These are phyloP conservation scores for Graphium sp. DNA, from an alignment of 2,329 filamentous ascomycete genomes.

Conservation along the genomic window DNA sequence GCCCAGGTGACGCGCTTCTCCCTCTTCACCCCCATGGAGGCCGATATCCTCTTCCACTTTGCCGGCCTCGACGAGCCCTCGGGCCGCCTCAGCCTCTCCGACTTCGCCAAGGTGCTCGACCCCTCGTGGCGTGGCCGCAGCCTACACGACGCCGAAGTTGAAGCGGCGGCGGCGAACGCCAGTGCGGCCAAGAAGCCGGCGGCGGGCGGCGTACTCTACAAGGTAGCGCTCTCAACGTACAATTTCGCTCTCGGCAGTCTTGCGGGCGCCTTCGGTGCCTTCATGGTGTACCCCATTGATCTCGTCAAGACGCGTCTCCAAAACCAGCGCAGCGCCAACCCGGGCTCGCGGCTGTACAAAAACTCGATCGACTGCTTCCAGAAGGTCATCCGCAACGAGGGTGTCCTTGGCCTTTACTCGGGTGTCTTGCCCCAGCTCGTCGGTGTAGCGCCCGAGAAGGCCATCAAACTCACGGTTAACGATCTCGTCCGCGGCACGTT, in stretches of 20 bases:
- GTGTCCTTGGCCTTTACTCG: conserved; percentile 77
- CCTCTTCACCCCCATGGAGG: conserved; percentile 95
- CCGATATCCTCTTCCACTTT: conserved; percentile 97
- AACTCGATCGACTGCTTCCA: conserved; percentile 91
- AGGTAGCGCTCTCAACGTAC: conserved; percentile 54
- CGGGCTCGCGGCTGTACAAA: conserved; percentile 83
- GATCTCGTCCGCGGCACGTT: conserved; percentile 70
- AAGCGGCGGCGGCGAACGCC: conserved; percentile 7
- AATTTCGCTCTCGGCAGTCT: conserved; percentile 81
- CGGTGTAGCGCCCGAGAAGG: conserved; percentile 97
- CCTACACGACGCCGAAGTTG: conserved; percentile 26
- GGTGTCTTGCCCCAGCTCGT: conserved; percentile 90
- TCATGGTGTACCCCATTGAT: conserved; percentile 99
- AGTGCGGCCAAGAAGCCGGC: conserved; percentile 17
- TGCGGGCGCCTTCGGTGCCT: conserved; percentile 92
- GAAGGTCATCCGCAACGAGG: conserved; percentile 89
- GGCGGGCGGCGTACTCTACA: conserved; percentile 30
- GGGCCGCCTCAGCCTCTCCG: conserved; percentile 61
- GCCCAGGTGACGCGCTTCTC: conserved; percentile 84
- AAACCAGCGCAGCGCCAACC: conserved; percentile 73
- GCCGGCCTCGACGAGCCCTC: conserved; percentile 82
- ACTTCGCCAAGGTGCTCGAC: conserved; percentile 93
- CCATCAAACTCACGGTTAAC: conserved; percentile 97
- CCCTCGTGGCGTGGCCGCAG: conserved; percentile 73
- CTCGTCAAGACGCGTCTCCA: conserved; percentile 97